Evolutionary conservation across 257 asterid genomes (phyloP).

Genomic region (Solanum pinnatisectum): DNA sequence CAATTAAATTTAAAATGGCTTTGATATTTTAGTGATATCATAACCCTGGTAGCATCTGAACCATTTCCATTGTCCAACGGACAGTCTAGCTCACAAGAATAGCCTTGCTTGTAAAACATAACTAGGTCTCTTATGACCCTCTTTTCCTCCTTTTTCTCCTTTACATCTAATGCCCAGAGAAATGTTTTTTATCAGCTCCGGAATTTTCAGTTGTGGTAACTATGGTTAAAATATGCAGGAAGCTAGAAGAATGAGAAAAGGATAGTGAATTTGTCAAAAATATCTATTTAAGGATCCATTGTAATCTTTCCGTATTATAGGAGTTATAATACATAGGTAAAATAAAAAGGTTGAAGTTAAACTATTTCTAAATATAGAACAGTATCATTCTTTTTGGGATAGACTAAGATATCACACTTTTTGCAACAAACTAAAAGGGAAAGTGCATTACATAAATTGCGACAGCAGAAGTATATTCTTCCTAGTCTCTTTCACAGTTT

Average conservation of each 20-base stretch:
- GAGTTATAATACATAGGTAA: neutral
- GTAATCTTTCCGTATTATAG: neutral
- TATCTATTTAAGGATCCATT: neutral
- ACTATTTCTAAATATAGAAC: neutral
- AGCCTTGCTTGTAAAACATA: neutral
- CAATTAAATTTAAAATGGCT: neutral
- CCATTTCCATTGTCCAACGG: neutral
- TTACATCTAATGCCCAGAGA: neutral
- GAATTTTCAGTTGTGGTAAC: neutral
- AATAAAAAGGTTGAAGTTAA: neutral
- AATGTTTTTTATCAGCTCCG: neutral
- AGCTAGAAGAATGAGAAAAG: neutral
- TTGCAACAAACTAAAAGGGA: neutral
- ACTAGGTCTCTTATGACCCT: neutral
- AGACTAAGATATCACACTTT: neutral
- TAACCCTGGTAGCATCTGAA: neutral
- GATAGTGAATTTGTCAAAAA: neutral
- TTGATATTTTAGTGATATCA: neutral
- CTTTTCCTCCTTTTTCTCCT: neutral
- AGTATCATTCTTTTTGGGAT: neutral
- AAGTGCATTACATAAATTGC: neutral
- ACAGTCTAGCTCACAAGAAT: neutral
- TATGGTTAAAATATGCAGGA: neutral
- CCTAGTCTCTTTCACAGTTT: neutral
- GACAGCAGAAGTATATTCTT: neutral